These are phyloP conservation scores for Trichosporon faecale DNA, from an alignment of 1,284 basidiomycete species.

Conservation along the genomic window DNA sequence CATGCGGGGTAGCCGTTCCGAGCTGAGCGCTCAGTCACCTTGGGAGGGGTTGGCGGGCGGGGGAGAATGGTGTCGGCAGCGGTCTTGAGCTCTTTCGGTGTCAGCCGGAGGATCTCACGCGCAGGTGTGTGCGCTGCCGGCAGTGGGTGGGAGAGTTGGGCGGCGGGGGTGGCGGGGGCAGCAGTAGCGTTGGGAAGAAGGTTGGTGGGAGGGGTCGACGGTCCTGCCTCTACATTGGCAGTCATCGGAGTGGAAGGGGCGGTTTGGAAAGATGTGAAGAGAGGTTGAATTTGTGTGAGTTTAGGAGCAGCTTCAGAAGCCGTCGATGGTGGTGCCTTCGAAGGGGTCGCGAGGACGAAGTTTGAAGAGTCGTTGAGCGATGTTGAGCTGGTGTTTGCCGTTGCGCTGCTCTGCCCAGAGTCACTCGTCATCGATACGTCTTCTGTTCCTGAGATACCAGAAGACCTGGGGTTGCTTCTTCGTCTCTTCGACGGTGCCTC, in stretches of 20 bases:
- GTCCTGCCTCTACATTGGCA: not conserved
- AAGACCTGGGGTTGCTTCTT: not conserved
- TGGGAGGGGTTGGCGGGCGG: constrained; percentile 18
- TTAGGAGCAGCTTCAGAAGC: not conserved
- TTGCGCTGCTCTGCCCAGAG: not conserved
- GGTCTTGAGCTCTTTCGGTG: not conserved
- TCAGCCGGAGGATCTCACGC: constrained; percentile 10
- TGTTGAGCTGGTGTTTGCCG: not conserved
- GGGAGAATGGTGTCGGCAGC: not conserved
- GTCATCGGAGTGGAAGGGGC: not conserved
- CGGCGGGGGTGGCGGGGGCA: not conserved
- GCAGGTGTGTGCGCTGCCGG: constrained; percentile 6
- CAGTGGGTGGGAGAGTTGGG: not conserved
- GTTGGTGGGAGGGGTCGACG: not conserved
- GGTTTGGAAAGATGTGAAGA: not conserved
- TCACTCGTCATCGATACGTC: not conserved
- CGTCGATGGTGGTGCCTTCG: not conserved
- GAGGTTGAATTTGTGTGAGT: not conserved
- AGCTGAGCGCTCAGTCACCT: constrained; percentile 7
- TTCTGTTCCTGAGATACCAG: not conserved
- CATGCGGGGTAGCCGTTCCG: constrained; percentile 13
- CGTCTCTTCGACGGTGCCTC: constrained; percentile 1
- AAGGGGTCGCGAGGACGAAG: not conserved
- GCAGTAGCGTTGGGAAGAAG: not conserved
- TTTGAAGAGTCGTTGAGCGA: not conserved